Conservation (phyloP, 2,329 filamentous ascomycete species). For the Mycosphaerella arachidis region DNA sequence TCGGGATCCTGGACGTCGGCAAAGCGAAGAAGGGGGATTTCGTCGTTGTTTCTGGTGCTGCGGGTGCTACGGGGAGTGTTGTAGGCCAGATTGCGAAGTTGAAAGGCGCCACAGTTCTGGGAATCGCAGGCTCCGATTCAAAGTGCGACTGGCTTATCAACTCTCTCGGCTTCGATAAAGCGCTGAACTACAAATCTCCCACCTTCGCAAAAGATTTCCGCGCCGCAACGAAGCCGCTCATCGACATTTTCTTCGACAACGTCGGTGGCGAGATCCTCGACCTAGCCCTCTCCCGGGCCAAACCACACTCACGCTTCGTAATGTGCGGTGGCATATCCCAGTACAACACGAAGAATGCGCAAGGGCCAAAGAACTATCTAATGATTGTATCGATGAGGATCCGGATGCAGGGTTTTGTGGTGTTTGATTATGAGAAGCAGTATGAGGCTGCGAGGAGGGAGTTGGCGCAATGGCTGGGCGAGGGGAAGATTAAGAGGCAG, state of each 20-base stretch:
- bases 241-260: conserved; percentile 69
- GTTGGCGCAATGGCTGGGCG: conserved; percentile 52
- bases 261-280: conserved; percentile 67
- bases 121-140: conserved; percentile 61
- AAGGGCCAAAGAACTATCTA: conserved; percentile 54
- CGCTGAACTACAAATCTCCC: conserved; percentile 64
- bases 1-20: conserved; percentile 66
- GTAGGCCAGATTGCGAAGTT: conserved; percentile 75
- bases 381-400: conserved; percentile 54
- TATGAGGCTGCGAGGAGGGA: conserved; percentile 53
- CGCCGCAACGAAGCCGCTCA: conserved; percentile 49
- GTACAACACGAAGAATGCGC: conserved; percentile 52
- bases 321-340: conserved; percentile 66
- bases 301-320: conserved; percentile 59
- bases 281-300: conserved; percentile 58
- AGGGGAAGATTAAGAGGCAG: conserved; percentile 52
- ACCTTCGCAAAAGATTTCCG: conserved; percentile 59
- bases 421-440: conserved; percentile 61
- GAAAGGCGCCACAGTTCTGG: conserved; percentile 60
- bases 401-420: conserved; percentile 66
- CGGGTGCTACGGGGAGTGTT: conserved; percentile 71
- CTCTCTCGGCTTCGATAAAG: conserved; percentile 63
- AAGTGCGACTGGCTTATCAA: conserved; percentile 63
- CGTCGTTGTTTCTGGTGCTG: conserved; percentile 72
- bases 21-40: conserved; percentile 65